Conservation (phyloP, 257 asterid genomes). For the Leptodermis oblonga region DNA sequence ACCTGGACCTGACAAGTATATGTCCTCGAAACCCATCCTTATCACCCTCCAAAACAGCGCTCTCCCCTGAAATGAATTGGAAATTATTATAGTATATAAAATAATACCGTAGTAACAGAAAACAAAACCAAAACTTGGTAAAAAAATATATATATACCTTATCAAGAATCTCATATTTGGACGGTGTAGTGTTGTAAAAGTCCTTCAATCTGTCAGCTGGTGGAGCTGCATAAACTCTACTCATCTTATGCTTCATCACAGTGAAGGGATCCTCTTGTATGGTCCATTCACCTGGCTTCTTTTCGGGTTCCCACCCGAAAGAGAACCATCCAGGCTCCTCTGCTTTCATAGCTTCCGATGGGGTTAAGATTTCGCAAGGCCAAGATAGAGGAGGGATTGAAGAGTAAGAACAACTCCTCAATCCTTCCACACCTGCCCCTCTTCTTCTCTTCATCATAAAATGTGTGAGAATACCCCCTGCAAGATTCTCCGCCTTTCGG, state of each 20-base stretch:
- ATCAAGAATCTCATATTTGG: constrained; percentile 70
- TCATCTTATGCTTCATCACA: constrained; percentile 58
- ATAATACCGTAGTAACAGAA: not conserved
- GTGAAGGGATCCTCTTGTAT: constrained; percentile 68
- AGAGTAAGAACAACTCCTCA: constrained; percentile 56
- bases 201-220: constrained; percentile 41
- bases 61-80: constrained; percentile 58
- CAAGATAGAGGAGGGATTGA: constrained; percentile 63
- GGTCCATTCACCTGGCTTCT: constrained; percentile 57
- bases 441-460: constrained; percentile 42
- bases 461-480: constrained; percentile 58
- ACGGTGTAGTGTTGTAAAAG: constrained; percentile 51
- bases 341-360: constrained; percentile 50
- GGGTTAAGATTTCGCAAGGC: constrained; percentile 59
- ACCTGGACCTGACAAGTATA: constrained; percentile 70
- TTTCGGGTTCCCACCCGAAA: constrained; percentile 72
- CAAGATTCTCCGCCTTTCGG: constrained; percentile 41
- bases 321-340: constrained; percentile 68
- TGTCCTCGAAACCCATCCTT: constrained; percentile 78
- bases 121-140: not conserved
- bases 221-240: constrained; percentile 68
- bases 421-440: constrained; percentile 64
- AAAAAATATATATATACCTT: constrained; percentile 35
- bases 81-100: no score
- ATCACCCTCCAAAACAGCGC: constrained; percentile 70